These are phyloP conservation scores for Dryas drummondii DNA, from an alignment of 306 rosid genomes.

Conservation along the genomic window DNA sequence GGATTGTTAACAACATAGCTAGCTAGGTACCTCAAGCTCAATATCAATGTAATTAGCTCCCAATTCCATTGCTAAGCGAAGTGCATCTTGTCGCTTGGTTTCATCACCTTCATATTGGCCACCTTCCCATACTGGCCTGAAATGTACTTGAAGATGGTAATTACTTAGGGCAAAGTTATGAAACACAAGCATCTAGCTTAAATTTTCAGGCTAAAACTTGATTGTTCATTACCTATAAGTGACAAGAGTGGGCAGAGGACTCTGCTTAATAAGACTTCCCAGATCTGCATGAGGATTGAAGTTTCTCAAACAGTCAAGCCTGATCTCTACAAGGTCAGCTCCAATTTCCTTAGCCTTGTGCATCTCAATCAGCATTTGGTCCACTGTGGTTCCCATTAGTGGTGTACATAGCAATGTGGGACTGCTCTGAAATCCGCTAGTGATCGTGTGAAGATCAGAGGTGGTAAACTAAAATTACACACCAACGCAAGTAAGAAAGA, in stretches of 20 bases:
- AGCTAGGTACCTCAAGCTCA: slow-evolving; percentile 42
- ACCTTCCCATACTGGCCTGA: slow-evolving; percentile 47
- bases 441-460: slow-evolving; percentile 16
- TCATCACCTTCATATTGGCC: slow-evolving; percentile 51
- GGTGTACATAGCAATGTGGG: slow-evolving; percentile 45
- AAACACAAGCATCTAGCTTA: too few relatives aligned
- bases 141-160: not conserved
- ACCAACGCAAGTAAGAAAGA: not conserved
- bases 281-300: slow-evolving; percentile 36
- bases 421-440: slow-evolving; percentile 22
- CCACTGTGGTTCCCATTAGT: slow-evolving; percentile 29
- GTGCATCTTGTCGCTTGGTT: slow-evolving; percentile 38
- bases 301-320: slow-evolving; percentile 42
- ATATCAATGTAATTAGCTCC: slow-evolving; percentile 44
- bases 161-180: not conserved
- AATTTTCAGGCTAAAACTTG: not conserved
- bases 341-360: slow-evolving; percentile 46
- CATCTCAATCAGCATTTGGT: slow-evolving; percentile 46
- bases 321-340: slow-evolving; percentile 43
- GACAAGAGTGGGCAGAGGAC: slow-evolving; percentile 48
- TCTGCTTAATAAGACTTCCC: slow-evolving; percentile 32
- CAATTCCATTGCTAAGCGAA: slow-evolving; percentile 43
- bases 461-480: slow-evolving; percentile 15
- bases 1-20: not conserved
- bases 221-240: slow-evolving; percentile 35